Evolutionary conservation across 2,329 filamentous ascomycete genomes (phyloP).

Genomic region (Coniochaeta sp.): DNA sequence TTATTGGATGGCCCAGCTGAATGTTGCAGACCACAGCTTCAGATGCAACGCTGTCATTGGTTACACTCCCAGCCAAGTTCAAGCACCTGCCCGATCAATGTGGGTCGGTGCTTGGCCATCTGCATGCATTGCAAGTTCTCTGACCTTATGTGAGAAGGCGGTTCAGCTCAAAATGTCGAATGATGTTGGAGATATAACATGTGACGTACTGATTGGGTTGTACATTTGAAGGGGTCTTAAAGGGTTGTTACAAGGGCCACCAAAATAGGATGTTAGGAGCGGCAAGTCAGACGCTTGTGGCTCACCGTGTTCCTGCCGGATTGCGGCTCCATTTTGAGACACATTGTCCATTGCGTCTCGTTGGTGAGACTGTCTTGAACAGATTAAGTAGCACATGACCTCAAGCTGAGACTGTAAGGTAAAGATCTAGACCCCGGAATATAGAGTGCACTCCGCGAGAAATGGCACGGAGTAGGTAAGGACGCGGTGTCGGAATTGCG

Average conservation of each 20-base stretch:
- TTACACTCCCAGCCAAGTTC: background rate
- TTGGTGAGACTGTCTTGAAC: background rate
- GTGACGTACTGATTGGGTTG: too few relatives aligned
- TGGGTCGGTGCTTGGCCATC: conserved; percentile 2
- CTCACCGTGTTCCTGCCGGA: background rate
- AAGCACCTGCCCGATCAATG: background rate
- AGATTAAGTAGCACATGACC: too few relatives aligned
- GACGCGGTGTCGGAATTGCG: too few relatives aligned
- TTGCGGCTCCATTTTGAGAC: background rate
- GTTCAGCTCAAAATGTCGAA: background rate
- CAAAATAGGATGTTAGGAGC: background rate
- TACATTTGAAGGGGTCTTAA: too few relatives aligned
- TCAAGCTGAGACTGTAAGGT: too few relatives aligned
- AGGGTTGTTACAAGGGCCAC: too few relatives aligned
- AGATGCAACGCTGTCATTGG: background rate
- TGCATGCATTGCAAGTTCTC: too few relatives aligned
- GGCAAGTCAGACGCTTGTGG: background rate
- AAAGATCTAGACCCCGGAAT: too few relatives aligned
- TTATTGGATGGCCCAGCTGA: conserved; percentile 12
- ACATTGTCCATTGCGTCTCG: background rate
- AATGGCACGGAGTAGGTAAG: too few relatives aligned
- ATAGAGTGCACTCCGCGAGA: too few relatives aligned
- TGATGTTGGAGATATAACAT: background rate
- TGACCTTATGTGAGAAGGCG: background rate
- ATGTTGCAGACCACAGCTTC: background rate